Conservation (phyloP, 768 basidiomycete genomes). For the Auricularia auricula-judae region DNA sequence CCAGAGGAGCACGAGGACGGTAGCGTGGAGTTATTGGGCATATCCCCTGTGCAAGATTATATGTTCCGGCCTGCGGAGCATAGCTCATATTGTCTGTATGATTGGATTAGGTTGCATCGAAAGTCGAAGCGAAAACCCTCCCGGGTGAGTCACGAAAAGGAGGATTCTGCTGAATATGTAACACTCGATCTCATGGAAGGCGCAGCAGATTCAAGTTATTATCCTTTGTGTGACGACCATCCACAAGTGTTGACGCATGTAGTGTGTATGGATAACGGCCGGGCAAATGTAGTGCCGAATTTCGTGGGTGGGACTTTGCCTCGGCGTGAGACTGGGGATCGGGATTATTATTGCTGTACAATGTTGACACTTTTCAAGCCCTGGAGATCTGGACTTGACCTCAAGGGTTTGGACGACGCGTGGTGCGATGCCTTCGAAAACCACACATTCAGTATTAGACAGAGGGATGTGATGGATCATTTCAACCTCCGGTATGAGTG, state of each 20-base stretch:
- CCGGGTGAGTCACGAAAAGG: neutral
- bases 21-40: too few relatives aligned
- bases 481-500: slow-evolving; percentile 11
- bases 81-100: slow-evolving; percentile 16
- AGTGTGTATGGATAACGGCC: neutral
- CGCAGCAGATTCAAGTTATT: neutral
- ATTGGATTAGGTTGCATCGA: slow-evolving; percentile 15
- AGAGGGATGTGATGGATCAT: slow-evolving; percentile 13
- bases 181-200: neutral
- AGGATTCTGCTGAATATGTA: neutral
- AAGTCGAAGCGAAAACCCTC: slow-evolving; percentile 2
- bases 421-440: slow-evolving; percentile 9
- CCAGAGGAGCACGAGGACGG: too few relatives aligned
- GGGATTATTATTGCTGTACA: neutral
- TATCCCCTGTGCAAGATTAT: slow-evolving; percentile 12
- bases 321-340: neutral
- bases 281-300: neutral
- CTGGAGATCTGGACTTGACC: slow-evolving; percentile 15
- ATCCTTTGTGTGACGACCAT: neutral
- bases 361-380: slow-evolving; percentile 10
- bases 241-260: too few relatives aligned
- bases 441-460: slow-evolving; percentile 11
- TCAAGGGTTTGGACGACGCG: slow-evolving; percentile 10
- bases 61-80: slow-evolving; percentile 15
- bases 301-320: neutral